Evolutionary conservation across 73 alveolate species (phyloP).

Genomic region (Tetrahymena thermophila): DNA sequence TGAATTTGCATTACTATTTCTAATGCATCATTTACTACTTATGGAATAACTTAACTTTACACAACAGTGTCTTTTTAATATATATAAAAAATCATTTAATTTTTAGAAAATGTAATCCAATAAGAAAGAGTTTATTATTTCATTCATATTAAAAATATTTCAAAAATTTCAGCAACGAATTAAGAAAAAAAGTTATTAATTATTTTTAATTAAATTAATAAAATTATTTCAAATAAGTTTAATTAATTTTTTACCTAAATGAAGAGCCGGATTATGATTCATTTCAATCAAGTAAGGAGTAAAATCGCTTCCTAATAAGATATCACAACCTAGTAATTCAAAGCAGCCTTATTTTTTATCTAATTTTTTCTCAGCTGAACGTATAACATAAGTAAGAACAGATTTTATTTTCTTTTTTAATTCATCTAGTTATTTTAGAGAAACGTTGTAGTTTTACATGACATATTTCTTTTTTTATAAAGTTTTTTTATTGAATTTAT

Average conservation of each 20-base stretch:
- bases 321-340: slow-evolving; percentile 46
- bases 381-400: slow-evolving; percentile 11
- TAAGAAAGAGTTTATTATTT: too few species aligned
- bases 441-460: not conserved
- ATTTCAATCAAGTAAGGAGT: slow-evolving; percentile 31
- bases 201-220: too few species aligned
- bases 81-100: too few species aligned
- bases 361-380: slow-evolving; percentile 36
- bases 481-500: too few species aligned
- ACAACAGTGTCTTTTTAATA: not conserved
- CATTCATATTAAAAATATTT: not conserved
- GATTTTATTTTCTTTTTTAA: slow-evolving; percentile 19
- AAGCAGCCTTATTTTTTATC: slow-evolving; percentile 36
- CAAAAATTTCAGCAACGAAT: too few species aligned
- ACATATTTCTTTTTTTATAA: not conserved
- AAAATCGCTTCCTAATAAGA: slow-evolving; percentile 33
- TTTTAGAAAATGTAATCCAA: too few species aligned
- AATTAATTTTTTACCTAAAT: slow-evolving; percentile 4
- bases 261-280: slow-evolving; percentile 39
- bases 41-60: not conserved
- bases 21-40: not conserved
- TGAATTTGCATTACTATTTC: not conserved
- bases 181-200: too few species aligned
- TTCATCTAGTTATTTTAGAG: not conserved
- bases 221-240: too few species aligned